These are phyloP conservation scores for Bisporella sp. DNA, from an alignment of 2,329 filamentous ascomycete genomes.

Conservation along the genomic window DNA sequence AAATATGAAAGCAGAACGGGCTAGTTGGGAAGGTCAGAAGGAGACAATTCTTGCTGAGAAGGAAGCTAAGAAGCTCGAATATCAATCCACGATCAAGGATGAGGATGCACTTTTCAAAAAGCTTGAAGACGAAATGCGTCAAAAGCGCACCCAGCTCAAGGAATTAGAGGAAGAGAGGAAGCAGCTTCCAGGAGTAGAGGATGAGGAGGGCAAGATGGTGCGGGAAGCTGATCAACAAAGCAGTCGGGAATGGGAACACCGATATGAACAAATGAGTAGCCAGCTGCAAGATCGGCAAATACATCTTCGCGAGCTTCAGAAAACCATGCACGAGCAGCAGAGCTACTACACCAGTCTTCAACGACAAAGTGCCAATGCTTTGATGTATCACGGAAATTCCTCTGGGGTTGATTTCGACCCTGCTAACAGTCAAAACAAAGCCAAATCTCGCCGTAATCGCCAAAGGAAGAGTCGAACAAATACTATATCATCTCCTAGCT, in stretches of 20 bases:
- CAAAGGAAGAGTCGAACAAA: slow-evolving; percentile 33
- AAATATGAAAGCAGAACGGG: slow-evolving; percentile 49
- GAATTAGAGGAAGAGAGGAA: slow-evolving; percentile 65
- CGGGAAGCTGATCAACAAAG: slow-evolving; percentile 16
- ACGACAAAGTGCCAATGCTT: slow-evolving; percentile 1
- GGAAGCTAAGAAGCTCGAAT: slow-evolving; percentile 42
- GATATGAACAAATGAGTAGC: not conserved
- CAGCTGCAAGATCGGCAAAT: not conserved
- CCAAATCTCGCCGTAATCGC: slow-evolving; percentile 30
- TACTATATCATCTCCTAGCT: slow-evolving; percentile 26
- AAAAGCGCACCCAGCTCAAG: slow-evolving; percentile 65
- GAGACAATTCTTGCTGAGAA: slow-evolving; percentile 43
- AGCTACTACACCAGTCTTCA: slow-evolving; percentile 12
- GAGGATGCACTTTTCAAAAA: slow-evolving; percentile 49
- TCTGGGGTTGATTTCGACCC: slow-evolving; percentile 28
- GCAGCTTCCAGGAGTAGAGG: slow-evolving; percentile 52
- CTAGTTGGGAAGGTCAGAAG: slow-evolving; percentile 47
- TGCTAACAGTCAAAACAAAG: slow-evolving; percentile 18
- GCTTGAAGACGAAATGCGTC: slow-evolving; percentile 66
- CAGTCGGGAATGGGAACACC: slow-evolving; percentile 26
- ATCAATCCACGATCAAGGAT: slow-evolving; percentile 48
- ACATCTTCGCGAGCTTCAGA: slow-evolving; percentile 9
- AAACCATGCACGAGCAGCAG: slow-evolving; percentile 13
- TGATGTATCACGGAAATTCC: slow-evolving; percentile 26
- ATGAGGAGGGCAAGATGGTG: slow-evolving; percentile 36